These are phyloP conservation scores for Nannizziopsis arthrosporioides DNA, from an alignment of 2,329 filamentous ascomycete species.

Conservation along the genomic window DNA sequence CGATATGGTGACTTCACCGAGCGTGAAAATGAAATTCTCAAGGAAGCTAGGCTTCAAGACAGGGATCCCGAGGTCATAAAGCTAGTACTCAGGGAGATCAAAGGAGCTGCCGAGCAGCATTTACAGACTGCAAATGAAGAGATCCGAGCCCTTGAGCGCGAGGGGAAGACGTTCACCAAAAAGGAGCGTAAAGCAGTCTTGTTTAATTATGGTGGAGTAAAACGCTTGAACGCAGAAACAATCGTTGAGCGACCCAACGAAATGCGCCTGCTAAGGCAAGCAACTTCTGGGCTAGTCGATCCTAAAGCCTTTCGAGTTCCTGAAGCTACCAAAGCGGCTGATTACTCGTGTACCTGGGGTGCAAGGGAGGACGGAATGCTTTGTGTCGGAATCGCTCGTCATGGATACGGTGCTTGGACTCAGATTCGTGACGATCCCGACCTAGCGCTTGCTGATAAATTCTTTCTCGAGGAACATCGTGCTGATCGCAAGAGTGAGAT, in stretches of 20 bases:
- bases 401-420: conserved; percentile 92
- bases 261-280: conserved; percentile 68
- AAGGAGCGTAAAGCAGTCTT: conserved; percentile 96
- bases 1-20: conserved; percentile 85
- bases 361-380: conserved; percentile 94
- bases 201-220: conserved; percentile 86
- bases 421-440: conserved; percentile 87
- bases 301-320: conserved; percentile 72
- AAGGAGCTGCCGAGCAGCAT: conserved; percentile 57
- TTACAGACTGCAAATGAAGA: conserved; percentile 61
- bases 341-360: conserved; percentile 87
- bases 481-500: conserved; percentile 91
- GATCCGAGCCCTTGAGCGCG: conserved; percentile 52
- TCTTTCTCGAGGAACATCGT: conserved; percentile 95
- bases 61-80: conserved; percentile 73
- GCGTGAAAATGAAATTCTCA: conserved; percentile 72
- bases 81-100: conserved; percentile 63
- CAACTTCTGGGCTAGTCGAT: conserved; percentile 54
- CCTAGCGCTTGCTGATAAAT: conserved; percentile 74
- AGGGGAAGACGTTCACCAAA: conserved; percentile 77
- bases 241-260: conserved; percentile 84
- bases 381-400: conserved; percentile 78
- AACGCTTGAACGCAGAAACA: conserved; percentile 91
- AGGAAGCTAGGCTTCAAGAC: conserved; percentile 71
- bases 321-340: conserved; percentile 82